phyloP scores from a whole-genome alignment of 2,329 filamentous ascomycete species.

The Fusarium citri region DNA sequence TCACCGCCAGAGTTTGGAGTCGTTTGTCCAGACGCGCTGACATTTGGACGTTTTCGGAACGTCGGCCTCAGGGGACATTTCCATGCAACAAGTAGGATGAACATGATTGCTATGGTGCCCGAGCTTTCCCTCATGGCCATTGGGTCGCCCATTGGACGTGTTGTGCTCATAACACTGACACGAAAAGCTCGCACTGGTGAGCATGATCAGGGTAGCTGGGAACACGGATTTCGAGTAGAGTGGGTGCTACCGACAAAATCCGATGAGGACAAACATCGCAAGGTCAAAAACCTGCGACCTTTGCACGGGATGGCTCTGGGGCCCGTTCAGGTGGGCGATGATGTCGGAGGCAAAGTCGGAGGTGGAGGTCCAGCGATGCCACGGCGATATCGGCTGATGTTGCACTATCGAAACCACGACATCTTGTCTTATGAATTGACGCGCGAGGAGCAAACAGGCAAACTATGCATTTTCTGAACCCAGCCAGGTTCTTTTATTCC shows the following conservation, averaged over 20 bases:
- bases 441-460: slow-evolving; percentile 54
- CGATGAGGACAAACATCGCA: slow-evolving; percentile 59
- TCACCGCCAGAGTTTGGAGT: slow-evolving; percentile 46
- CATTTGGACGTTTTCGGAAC: slow-evolving; percentile 42
- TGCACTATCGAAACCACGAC: slow-evolving; percentile 78
- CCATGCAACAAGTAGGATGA: slow-evolving; percentile 58
- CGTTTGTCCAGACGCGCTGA: slow-evolving; percentile 48
- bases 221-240: slow-evolving; percentile 65
- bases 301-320: slow-evolving; percentile 76
- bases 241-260: slow-evolving; percentile 60
- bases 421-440: slow-evolving; percentile 77
- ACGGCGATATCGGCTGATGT: slow-evolving; percentile 73
- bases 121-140: slow-evolving; percentile 77
- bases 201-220: slow-evolving; percentile 43
- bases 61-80: slow-evolving; percentile 45
- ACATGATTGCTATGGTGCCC: slow-evolving; percentile 72
- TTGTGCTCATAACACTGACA: slow-evolving; percentile 70
- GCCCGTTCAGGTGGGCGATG: slow-evolving; percentile 65
- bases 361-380: slow-evolving; percentile 43
- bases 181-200: slow-evolving; percentile 46
- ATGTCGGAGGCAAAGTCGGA: slow-evolving; percentile 37
- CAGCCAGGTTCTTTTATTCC: slow-evolving; percentile 16
- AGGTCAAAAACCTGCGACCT: slow-evolving; percentile 57
- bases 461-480: slow-evolving; percentile 52
- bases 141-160: slow-evolving; percentile 74